phyloP scores from a whole-genome alignment of 2,329 filamentous ascomycete species.

The Niveomyces coronatus region DNA sequence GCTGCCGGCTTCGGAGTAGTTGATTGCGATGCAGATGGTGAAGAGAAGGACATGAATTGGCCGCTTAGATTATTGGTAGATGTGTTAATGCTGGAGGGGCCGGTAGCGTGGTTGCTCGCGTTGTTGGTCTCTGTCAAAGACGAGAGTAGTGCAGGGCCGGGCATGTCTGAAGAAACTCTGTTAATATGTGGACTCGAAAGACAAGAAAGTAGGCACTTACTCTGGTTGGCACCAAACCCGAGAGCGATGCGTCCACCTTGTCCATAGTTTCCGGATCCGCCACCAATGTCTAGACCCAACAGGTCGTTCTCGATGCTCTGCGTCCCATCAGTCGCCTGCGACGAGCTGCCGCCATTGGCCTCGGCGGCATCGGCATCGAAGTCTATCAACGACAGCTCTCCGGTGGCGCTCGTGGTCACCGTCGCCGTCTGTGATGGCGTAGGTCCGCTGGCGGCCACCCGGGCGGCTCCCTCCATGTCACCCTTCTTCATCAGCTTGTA shows the following conservation, averaged over 20 bases:
- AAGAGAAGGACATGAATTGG: conserved; percentile 43
- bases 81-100: background rate
- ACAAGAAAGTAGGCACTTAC: conserved; percentile 32
- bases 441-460: conserved; percentile 69
- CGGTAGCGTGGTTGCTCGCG: conserved; percentile 28
- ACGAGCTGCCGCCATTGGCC: conserved; percentile 34
- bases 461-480: conserved; percentile 72
- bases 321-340: conserved; percentile 42
- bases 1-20: conserved; percentile 40
- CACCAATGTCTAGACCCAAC: conserved; percentile 73
- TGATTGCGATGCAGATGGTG: conserved; percentile 40
- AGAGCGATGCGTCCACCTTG: conserved; percentile 75
- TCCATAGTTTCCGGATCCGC: conserved; percentile 49
- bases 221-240: conserved; percentile 61
- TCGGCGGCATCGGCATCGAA: conserved; percentile 60
- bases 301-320: conserved; percentile 73
- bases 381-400: conserved; percentile 89
- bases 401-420: conserved; percentile 34
- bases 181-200: conserved; percentile 16
- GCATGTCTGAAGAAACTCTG: conserved; percentile 42
- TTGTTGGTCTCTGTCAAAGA: conserved; percentile 52
- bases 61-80: conserved; percentile 22
- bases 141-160: conserved; percentile 53
- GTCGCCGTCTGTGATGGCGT: conserved; percentile 43
- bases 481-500: conserved; percentile 96